Base-by-base conservation (phyloP, 1,284 basidiomycete genomes). In the Heterobasidion parviporum region DNA sequence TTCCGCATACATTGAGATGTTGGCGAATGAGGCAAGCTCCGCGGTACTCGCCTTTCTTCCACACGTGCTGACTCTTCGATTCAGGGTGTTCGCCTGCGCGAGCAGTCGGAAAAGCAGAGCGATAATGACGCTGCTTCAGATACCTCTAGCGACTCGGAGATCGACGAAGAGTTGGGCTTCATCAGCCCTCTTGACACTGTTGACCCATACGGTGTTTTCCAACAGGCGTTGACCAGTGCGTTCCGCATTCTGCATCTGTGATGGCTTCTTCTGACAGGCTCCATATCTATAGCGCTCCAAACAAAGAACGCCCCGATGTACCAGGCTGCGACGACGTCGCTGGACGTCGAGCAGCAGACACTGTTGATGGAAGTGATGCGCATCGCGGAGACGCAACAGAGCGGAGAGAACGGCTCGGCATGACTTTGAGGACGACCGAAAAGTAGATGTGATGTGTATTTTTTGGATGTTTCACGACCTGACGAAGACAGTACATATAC, bases 281-380 rank as follows among this genome's bases (percentile, higher is more conserved):
- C 51, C 16, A n/a, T n/a, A 16, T n/a, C 43, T 32, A 33, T 43
- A 92, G 88, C 74, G 18, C 85, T 90, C 73, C 87, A 92, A 74
- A 80, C 76, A 74, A 80, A 84, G 65, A 89, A 89, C 61, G 71
- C 73, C 1, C 69, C 74, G 5, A 69, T 76, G 52, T 90, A 91
- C 67, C 85, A 88, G 64, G 75, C 79, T 32, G 81, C 84, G 14
- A 91, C 88, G 38, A 88, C 87, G 3, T 74, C 74, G 18, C 74
- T 92, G 58, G 76, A 74, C 56, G 74, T 87, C 47, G 89, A 92
- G 33, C 83, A 86, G 62, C 87, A 89, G 68, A 86, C 87, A 0
- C 64, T 84, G 53, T 75, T 92, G 54, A 91, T 91, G 86, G 89
- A 92, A 64, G 79, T 89, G 55, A 89, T 90, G 87, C 75, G 78